phyloP scores from a whole-genome alignment of 139 green algal genomes.

The Auxenochlorella pyrenoidosa region DNA sequence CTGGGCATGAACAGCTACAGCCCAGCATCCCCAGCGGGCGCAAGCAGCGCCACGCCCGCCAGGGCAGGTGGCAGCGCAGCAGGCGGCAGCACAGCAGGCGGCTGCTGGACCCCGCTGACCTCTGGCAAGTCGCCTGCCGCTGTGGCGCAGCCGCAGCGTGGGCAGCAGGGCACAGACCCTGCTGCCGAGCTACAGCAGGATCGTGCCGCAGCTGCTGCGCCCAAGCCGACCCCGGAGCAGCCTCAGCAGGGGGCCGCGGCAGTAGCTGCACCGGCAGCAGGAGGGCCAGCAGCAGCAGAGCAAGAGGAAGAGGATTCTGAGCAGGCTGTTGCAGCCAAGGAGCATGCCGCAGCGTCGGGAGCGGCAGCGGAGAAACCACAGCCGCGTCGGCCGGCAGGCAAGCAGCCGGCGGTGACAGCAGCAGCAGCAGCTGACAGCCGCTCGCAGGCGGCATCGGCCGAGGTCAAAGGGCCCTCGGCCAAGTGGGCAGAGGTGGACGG shows the following conservation, averaged over 20 bases:
- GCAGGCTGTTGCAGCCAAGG: background rate
- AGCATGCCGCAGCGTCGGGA: background rate
- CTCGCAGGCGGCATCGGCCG: background rate
- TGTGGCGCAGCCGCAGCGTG: too few species aligned
- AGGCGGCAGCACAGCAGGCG: too few species aligned
- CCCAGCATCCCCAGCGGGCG: too few species aligned
- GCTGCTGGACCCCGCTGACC: too few species aligned
- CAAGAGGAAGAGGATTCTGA: background rate
- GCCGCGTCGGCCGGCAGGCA: background rate
- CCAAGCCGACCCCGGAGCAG: background rate
- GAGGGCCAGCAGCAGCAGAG: background rate
- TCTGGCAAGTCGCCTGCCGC: too few species aligned
- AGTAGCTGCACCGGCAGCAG: background rate
- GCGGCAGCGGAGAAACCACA: background rate
- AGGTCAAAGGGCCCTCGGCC: too few species aligned
- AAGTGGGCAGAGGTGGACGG: background rate
- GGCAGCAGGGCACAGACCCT: too few species aligned
- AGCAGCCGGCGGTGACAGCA: background rate
- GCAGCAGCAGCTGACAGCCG: background rate
- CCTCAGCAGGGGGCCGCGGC: background rate
- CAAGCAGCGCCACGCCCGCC: too few species aligned
- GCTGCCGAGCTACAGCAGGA: too few species aligned
- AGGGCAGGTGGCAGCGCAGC: too few species aligned
- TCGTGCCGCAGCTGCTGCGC: too few species aligned
- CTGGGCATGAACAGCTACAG: background rate